Evolutionary conservation across 768 basidiomycete species (phyloP).

Genomic region (Amanita exitialis): DNA sequence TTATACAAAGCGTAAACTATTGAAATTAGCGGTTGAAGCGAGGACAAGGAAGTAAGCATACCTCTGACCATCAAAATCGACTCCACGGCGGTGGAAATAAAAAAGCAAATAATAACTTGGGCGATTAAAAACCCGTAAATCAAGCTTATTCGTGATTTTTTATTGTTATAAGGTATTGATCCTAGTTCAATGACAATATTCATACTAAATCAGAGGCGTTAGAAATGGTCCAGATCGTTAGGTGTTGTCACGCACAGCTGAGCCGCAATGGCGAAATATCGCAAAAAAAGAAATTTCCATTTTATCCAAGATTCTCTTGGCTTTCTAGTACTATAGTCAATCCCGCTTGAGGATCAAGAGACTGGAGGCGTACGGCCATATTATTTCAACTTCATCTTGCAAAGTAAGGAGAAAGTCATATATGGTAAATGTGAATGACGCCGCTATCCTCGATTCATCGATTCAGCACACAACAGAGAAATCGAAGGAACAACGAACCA

Average conservation of each 20-base stretch:
- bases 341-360: too few relatives aligned
- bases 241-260: not conserved
- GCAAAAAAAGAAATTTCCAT: constrained; percentile 5
- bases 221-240: not conserved
- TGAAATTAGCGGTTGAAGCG: not conserved
- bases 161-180: not conserved
- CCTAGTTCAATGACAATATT: not conserved
- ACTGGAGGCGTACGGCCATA: constrained; percentile 1
- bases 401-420: constrained; percentile 1
- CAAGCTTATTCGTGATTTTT: not conserved
- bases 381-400: constrained; percentile 3
- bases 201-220: not conserved
- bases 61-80: constrained; percentile 1
- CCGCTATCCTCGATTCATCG: not conserved
- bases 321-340: not conserved
- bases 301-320: constrained; percentile 1
- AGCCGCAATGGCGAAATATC: not conserved
- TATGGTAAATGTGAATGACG: not conserved
- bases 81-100: not conserved
- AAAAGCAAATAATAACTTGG: not conserved
- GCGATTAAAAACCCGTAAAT: not conserved
- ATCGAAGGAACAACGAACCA: not conserved
- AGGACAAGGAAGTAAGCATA: not conserved
- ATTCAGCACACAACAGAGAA: not conserved
- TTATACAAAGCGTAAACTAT: constrained; percentile 4